Evolutionary conservation across 495 filamentous ascomycete genomes (phyloP).

Genomic region (Aspergillus panamensis): DNA sequence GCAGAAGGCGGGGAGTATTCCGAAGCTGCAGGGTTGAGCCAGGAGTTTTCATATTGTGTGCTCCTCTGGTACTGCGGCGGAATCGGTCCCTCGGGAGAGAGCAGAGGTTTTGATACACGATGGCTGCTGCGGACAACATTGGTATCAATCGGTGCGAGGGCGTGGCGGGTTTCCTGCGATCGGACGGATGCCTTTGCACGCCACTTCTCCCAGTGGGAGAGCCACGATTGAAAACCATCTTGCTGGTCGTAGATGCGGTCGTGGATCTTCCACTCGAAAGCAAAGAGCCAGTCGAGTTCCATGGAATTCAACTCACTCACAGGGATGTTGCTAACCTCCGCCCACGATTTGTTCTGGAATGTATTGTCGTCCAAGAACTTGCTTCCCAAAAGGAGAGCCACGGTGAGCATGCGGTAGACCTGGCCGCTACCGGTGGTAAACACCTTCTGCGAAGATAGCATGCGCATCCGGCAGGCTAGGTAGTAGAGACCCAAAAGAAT

Average conservation of each 20-base stretch:
- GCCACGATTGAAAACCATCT: constrained; percentile 77
- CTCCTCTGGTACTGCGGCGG: constrained; percentile 52
- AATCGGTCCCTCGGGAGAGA: constrained; percentile 48
- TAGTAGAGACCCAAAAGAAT: constrained; percentile 93
- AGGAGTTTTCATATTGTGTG: constrained; percentile 50
- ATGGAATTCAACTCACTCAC: constrained; percentile 84
- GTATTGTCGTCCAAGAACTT: constrained; percentile 99
- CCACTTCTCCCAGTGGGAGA: constrained; percentile 80
- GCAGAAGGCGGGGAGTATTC: constrained; percentile 68
- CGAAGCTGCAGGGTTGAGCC: constrained; percentile 47
- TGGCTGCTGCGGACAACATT: constrained; percentile 51
- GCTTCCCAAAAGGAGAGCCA: constrained; percentile 83
- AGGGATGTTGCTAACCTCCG: constrained; percentile 91
- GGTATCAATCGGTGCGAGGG: constrained; percentile 69
- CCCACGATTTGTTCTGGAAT: constrained; percentile 98
- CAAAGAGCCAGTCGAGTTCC: constrained; percentile 87
- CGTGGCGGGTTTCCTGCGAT: constrained; percentile 50
- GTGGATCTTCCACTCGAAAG: constrained; percentile 84
- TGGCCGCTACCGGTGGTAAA: constrained; percentile 63
- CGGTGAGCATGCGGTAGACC: constrained; percentile 88
- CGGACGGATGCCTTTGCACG: constrained; percentile 57
- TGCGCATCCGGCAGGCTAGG: constrained; percentile 74
- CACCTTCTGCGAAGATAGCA: constrained; percentile 57
- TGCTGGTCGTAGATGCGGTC: constrained; percentile 77
- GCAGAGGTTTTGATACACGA: constrained; percentile 43